These are phyloP conservation scores for Polyporus tsugae DNA, from an alignment of 1,284 basidiomycete species.

Conservation along the genomic window DNA sequence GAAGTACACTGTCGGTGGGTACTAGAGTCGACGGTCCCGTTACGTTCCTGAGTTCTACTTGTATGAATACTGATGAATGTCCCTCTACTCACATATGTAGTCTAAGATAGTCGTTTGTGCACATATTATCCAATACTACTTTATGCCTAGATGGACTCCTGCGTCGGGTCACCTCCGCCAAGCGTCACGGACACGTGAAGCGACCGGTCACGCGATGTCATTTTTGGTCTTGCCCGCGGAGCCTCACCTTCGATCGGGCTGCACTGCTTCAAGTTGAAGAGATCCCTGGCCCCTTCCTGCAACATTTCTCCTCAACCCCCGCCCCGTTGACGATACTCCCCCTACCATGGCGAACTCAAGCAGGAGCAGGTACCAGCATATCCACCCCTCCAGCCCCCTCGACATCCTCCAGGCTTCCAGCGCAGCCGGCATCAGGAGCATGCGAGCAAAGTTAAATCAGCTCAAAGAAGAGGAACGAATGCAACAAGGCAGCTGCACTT, in stretches of 20 bases:
- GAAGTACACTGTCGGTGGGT: not conserved
- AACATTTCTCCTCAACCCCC: too few species aligned
- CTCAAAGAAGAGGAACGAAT: conserved; percentile 13
- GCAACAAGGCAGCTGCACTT: conserved; percentile 12
- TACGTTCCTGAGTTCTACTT: not conserved
- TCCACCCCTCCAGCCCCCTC: conserved; percentile 17
- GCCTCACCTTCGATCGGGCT: too few species aligned
- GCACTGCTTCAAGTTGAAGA: not conserved
- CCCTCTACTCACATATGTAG: not conserved
- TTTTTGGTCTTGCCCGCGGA: not conserved
- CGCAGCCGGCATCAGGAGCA: conserved; percentile 20
- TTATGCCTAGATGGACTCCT: not conserved
- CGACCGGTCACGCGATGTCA: conserved; percentile 1
- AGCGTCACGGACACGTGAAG: too few species aligned
- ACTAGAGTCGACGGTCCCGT: not conserved
- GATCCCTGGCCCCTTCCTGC: not conserved
- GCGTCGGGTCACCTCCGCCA: too few species aligned
- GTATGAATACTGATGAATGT: not conserved
- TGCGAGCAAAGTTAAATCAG: conserved; percentile 8
- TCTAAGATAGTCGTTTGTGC: not conserved
- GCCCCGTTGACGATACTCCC: not conserved
- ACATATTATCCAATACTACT: not conserved
- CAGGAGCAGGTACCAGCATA: conserved; percentile 16
- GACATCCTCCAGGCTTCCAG: conserved; percentile 17
- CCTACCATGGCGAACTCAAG: conserved; percentile 15